Evolutionary conservation across 805 yeast genomes (phyloP).

Genomic region (Candida vaughaniae): DNA sequence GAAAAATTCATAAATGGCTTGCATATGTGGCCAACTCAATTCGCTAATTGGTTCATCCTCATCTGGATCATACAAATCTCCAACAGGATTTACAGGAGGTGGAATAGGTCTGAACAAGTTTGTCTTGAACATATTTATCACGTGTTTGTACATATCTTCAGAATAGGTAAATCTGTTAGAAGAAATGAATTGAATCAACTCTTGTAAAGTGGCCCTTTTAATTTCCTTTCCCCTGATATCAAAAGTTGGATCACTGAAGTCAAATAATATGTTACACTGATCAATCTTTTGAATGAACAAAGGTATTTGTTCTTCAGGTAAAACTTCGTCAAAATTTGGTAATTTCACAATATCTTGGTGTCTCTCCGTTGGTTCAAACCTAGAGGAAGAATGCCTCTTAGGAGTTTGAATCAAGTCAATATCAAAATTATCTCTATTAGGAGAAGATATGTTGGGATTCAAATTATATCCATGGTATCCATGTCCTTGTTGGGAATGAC

Average conservation of each 20-base stretch:
- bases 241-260: constrained; percentile 88
- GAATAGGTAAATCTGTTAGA: constrained; percentile 81
- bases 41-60: constrained; percentile 98
- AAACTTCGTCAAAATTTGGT: constrained; percentile 85
- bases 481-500: constrained; percentile 21
- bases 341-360: constrained; percentile 60
- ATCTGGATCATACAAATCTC: constrained; percentile 95
- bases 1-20: constrained; percentile 91
- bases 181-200: constrained; percentile 83
- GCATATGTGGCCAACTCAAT: constrained; percentile 99
- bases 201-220: constrained; percentile 83
- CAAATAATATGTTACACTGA: constrained; percentile 93
- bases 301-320: constrained; percentile 72
- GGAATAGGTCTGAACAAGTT: constrained; percentile 95
- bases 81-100: constrained; percentile 96
- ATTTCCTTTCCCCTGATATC: constrained; percentile 92
- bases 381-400: constrained; percentile 86
- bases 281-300: constrained; percentile 85
- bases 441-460: constrained; percentile 46
- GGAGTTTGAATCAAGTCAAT: constrained; percentile 79
- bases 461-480: constrained; percentile 20
- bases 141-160: constrained; percentile 86
- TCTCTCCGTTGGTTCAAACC: constrained; percentile 74
- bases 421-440: constrained; percentile 65
- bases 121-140: constrained; percentile 83